Percentiles rank a stretch among this genome's conserved stretches.
phyloP scores from a whole-genome alignment of 1,284 basidiomycete species.

The Takashimella tepidaria region DNA sequence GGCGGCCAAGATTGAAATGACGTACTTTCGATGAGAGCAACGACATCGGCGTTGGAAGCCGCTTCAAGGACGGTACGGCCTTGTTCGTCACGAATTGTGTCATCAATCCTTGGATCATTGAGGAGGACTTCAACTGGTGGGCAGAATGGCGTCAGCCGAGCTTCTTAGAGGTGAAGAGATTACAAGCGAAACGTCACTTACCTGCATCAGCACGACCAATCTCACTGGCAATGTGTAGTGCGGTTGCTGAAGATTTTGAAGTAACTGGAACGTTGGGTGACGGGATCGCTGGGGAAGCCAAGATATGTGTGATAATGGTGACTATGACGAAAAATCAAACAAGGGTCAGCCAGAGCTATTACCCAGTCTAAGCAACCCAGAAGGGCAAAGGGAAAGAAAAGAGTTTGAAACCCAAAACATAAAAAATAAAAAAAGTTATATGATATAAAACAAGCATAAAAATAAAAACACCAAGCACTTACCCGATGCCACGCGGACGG shows the following conservation, averaged over 20 bases:
- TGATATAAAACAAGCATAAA: not conserved
- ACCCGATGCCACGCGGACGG: constrained; percentile 78
- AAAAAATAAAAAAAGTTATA: not conserved
- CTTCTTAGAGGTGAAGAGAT: not conserved
- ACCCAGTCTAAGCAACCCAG: too few species aligned
- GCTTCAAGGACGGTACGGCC: constrained; percentile 71
- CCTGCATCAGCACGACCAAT: constrained; percentile 73
- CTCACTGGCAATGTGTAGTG: constrained; percentile 80
- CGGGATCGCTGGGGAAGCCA: constrained; percentile 65
- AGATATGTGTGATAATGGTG: constrained; percentile 62
- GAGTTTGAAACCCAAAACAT: not conserved
- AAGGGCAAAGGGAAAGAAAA: constrained; percentile 2
- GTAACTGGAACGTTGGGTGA: constrained; percentile 51
- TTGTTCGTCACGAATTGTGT: constrained; percentile 66
- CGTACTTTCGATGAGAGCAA: constrained; percentile 68
- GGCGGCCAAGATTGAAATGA: too few species aligned
- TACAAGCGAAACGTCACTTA: constrained; percentile 21
- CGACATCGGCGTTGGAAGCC: constrained; percentile 57
- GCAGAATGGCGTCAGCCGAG: constrained; percentile 8
- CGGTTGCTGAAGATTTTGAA: constrained; percentile 66
- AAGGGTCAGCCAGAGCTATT: constrained; percentile 51
- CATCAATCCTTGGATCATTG: constrained; percentile 73
- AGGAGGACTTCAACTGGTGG: constrained; percentile 59
- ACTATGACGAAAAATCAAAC: too few species aligned
- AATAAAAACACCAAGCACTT: constrained; percentile 34